Evolutionary conservation across 306 rosid genomes (phyloP), one percentile per base, ranked within the genome.

Genomic region (Gillenia trifoliata): DNA sequence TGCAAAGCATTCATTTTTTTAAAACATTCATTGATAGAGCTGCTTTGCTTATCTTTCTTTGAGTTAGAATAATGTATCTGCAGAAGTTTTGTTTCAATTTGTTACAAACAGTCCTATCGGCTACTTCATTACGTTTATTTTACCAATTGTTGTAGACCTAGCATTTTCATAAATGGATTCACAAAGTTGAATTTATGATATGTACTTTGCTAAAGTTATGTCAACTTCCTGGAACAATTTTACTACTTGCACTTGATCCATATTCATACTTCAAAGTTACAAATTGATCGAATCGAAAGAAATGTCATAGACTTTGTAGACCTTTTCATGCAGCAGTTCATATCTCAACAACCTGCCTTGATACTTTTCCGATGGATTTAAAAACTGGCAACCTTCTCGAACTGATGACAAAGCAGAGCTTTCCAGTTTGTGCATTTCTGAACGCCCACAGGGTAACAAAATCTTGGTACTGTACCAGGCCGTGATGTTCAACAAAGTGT

Each of bases 131-230:
- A 52, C 22, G 52, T 47, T 47, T 1, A 15, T 77, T 75, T 78
- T 72, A 67, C 49, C 38, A 76, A 55, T 47, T 72, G 43, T 74
- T 78, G 75, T 71, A 74, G 47, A 71, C 66, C 33, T 33, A 6
- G 5, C 41, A 31, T 33, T 70, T 30, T 70, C 17, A 7, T 54
- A 47, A 7, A 33, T n/a, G 12, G 74, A 31, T 16, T 50, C 45
- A 34, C 34, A 56, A 55, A n/a, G 30, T 55, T 23, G 52, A 28
- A 31, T 11, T 26, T 66, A 66, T 15, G 10, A 23, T 25, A 4
- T 71, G 19, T 70, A 4, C 23, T 19, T 2, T 71, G 25, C 40
- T 3, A 29, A 29, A 29, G 64, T 10, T 62, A 1, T 8, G 9
- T 26, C 17, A 3, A 55, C 61, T 55, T 10, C 60, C 60, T 2